A percentile compares a stretch with the other conserved stretches of the same genome.
Conservation (phyloP, 495 filamentous ascomycete species). For the Penicillium canescens region DNA sequence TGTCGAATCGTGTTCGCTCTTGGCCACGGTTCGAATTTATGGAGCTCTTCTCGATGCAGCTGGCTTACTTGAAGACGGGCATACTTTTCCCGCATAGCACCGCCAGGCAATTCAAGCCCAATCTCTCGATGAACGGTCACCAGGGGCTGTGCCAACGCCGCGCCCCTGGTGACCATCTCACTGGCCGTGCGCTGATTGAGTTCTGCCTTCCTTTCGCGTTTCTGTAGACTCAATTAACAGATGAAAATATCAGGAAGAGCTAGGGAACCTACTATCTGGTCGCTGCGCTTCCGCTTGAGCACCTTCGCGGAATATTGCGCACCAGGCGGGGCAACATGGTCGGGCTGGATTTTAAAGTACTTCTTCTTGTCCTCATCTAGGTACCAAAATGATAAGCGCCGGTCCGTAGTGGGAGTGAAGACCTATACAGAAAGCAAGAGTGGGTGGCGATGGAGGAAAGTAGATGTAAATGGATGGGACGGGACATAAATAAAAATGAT, state of each 20-base stretch:
- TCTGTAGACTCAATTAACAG: conserved; percentile 21
- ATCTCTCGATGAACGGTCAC: conserved; percentile 30
- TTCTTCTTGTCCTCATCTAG: conserved; percentile 54
- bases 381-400: conserved; percentile 7
- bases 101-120: conserved; percentile 14
- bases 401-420: too few relatives aligned
- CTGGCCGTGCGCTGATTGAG: conserved; percentile 26
- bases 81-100: conserved; percentile 24
- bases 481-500: too few relatives aligned
- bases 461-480: too few relatives aligned
- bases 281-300: conserved; percentile 41
- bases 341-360: conserved; percentile 56
- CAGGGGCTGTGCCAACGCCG: conserved; percentile 29
- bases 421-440: too few relatives aligned
- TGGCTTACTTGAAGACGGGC: conserved; percentile 36
- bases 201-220: conserved; percentile 28
- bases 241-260: background rate
- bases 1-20: conserved; percentile 33
- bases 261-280: conserved; percentile 31
- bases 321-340: conserved; percentile 45
- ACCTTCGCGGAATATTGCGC: conserved; percentile 48
- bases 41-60: conserved; percentile 29
- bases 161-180: conserved; percentile 36
- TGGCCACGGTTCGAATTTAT: conserved; percentile 37
- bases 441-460: too few relatives aligned